Evolutionary conservation across 768 basidiomycete genomes (phyloP), one percentile per base, ranked within the genome.

Genomic region (Hygrophoropsis aurantiaca): DNA sequence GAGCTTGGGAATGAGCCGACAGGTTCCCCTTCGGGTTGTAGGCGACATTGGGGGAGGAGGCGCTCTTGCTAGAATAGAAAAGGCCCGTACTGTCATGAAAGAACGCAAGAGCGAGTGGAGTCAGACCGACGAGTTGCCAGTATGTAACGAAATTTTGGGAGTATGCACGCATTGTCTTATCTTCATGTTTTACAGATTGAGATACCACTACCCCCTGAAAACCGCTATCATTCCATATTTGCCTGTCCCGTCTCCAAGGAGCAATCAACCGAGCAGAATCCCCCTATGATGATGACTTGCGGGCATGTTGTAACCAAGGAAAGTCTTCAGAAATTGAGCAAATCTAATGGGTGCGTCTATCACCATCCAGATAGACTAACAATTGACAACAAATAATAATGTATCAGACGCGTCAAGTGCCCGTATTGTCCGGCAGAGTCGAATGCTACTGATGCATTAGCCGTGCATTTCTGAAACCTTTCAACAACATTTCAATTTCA

Each of bases 171-270:
- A 33, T 49, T 39, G 27, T 19, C 6, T 11, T 20, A 16, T 4
- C 9, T 10, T 7, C 32, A 34, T 42, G 37, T 49, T 6, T 19
- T 45, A 1, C 55, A 98, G 95, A 94, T 99, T 57, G 95, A 97
- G 70, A 90, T 98, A 53, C 90, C 90, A 1, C 63, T 98, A 10
- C 81, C 88, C 1, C 75, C 90, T 2, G 84, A 89, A 54, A 87
- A 94, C 58, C 78, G 93, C 23, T 98, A 94, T 67, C 97, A 99
- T 65, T 97, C 94, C 1, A 87, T 98, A 47, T 98, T 99, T 65
- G 85, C 93, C 39, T 99, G 97, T 66, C 91, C 97, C 0, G 97
- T 99, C 18, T 95, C 93, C 8, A 98, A 97, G 68, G 95, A 98
- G 59, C 95, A 97, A 68, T 85, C 93, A 19, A 94, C 90, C 4